phyloP scores from a whole-genome alignment of 441 rosid species.

The Erodium texanum region DNA sequence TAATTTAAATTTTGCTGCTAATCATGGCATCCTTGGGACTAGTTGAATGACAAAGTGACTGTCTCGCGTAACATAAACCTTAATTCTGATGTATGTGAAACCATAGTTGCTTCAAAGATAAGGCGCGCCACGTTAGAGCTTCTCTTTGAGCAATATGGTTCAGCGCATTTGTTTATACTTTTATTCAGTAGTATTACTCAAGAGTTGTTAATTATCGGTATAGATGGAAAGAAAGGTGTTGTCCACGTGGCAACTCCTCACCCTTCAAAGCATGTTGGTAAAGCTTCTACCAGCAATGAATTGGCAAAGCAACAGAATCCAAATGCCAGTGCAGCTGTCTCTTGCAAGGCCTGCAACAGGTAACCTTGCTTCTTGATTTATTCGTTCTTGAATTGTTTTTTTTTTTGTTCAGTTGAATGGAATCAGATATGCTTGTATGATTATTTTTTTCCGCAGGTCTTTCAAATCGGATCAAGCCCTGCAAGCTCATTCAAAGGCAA shows the following conservation, averaged over 20 bases:
- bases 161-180: not conserved
- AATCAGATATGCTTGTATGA: not conserved
- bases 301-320: conserved; percentile 35
- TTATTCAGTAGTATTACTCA: not conserved
- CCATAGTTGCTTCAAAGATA: not conserved
- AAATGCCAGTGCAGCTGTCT: conserved; percentile 29
- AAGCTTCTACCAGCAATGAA: conserved; percentile 31
- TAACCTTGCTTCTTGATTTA: not conserved
- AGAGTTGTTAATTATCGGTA: not conserved
- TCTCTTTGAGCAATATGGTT: too few relatives aligned
- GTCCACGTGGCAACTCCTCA: conserved; percentile 65
- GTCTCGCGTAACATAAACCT: not conserved
- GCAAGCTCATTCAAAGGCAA: conserved; percentile 73
- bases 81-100: not conserved
- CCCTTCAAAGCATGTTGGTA: conserved; percentile 51
- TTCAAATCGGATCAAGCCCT: conserved; percentile 59
- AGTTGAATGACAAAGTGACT: not conserved
- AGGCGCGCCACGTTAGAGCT: not conserved
- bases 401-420: not conserved
- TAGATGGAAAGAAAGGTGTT: conserved; percentile 47
- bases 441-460: conserved; percentile 22
- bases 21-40: not conserved
- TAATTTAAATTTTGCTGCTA: not conserved
- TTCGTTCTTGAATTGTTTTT: not conserved
- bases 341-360: conserved; percentile 63